Conservation (phyloP, 108 stramenopile species). For the Stephanodiscus minutulus region DNA sequence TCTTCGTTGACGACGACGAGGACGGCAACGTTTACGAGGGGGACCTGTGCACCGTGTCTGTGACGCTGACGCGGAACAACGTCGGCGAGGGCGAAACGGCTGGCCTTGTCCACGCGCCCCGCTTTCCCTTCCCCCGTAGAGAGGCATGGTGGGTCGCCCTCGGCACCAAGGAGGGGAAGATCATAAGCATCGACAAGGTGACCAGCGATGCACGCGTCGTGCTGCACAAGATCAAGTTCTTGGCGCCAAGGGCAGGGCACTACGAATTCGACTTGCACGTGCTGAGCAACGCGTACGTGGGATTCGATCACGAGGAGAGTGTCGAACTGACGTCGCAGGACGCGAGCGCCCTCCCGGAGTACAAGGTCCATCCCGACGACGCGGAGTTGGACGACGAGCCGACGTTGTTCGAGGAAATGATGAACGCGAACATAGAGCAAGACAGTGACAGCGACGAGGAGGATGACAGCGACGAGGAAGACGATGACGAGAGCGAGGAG, state of each 20-base stretch:
- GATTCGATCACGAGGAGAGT: conserved; percentile 80
- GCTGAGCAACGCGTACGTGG: conserved; percentile 93
- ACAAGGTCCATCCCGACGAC: conserved; percentile 96
- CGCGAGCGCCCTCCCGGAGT: conserved; percentile 90
- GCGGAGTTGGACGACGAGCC: conserved; percentile 97
- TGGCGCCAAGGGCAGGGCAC: conserved; percentile 87
- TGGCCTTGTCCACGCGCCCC: conserved; percentile 91
- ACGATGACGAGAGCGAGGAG: conserved; percentile 60
- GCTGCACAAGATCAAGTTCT: conserved; percentile 94
- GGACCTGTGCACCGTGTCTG: conserved; percentile 92
- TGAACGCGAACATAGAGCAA: conserved; percentile 90
- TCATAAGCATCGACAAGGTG: conserved; percentile 92
- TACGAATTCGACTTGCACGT: conserved; percentile 92
- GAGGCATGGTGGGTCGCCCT: conserved; percentile 98
- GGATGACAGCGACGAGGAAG: conserved; percentile 69
- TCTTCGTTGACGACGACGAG: conserved; percentile 96
- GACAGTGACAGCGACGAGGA: conserved; percentile 82
- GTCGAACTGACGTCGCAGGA: conserved; percentile 82
- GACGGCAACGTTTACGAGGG: conserved; percentile 94
- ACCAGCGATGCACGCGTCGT: conserved; percentile 66
- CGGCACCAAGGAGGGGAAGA: conserved; percentile 90
- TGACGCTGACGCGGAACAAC: conserved; percentile 91
- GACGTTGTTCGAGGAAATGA: conserved; percentile 96
- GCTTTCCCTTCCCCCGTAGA: conserved; percentile 85
- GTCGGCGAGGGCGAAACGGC: conserved; percentile 85